phyloP scores from a whole-genome alignment of 2,329 filamentous ascomycete species.

The Arthrobotrys pseudoclavata region DNA sequence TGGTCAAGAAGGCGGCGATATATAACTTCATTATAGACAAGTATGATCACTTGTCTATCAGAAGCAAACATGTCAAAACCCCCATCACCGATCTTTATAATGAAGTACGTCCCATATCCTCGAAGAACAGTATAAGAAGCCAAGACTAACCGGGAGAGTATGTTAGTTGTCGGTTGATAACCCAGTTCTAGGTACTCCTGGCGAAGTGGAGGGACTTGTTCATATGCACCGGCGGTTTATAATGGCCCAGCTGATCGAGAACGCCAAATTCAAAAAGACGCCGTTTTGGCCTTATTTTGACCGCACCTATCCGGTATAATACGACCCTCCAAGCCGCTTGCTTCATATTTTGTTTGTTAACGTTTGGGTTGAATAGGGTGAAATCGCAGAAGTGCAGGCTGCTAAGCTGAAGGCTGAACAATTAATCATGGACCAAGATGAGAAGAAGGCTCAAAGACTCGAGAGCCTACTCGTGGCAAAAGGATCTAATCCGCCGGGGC shows the following conservation, averaged over 20 bases:
- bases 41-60: slow-evolving; percentile 47
- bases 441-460: slow-evolving; percentile 48
- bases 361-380: slow-evolving; percentile 22
- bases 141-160: not conserved
- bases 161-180: slow-evolving; percentile 41
- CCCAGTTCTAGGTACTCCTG: slow-evolving; percentile 28
- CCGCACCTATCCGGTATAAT: not conserved
- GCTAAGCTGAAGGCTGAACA: slow-evolving; percentile 40
- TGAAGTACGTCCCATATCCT: slow-evolving; percentile 27
- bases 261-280: slow-evolving; percentile 35
- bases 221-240: slow-evolving; percentile 47
- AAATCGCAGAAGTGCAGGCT: slow-evolving; percentile 42
- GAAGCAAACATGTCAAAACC: slow-evolving; percentile 35
- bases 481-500: not conserved
- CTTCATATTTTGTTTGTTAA: not conserved
- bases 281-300: slow-evolving; percentile 49
- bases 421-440: slow-evolving; percentile 33
- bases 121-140: not conserved
- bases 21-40: slow-evolving; percentile 62
- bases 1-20: slow-evolving; percentile 62
- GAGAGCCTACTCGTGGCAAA: slow-evolving; percentile 3
- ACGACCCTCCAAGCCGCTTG: not conserved
- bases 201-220: slow-evolving; percentile 31
- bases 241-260: slow-evolving; percentile 54
- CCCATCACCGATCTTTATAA: slow-evolving; percentile 33